phyloP scores from a whole-genome alignment of 2,329 filamentous ascomycete genomes.

The Alternaria triticina region DNA sequence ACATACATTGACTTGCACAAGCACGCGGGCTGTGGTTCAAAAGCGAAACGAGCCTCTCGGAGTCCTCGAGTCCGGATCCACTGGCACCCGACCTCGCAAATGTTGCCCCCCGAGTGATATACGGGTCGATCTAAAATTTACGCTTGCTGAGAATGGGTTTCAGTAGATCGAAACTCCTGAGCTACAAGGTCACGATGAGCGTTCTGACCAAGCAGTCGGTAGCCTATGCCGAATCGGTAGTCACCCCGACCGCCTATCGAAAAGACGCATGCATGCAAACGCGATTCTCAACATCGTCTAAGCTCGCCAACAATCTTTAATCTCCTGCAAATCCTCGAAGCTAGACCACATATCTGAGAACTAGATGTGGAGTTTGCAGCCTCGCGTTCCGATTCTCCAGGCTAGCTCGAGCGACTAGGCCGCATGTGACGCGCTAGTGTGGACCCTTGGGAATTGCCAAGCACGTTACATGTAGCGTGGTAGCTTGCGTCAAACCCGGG shows the following conservation, averaged over 20 bases:
- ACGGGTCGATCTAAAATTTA: background rate
- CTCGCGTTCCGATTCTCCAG: conserved; percentile 3
- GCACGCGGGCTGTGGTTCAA: background rate
- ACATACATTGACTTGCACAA: background rate
- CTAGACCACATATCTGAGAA: background rate
- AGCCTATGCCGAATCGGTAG: background rate
- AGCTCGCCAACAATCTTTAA: background rate
- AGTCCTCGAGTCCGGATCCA: background rate
- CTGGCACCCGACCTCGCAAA: background rate
- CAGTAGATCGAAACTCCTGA: background rate
- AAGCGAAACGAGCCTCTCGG: background rate
- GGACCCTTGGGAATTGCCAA: conserved; percentile 8
- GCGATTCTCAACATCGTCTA: background rate
- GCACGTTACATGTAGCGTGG: conserved; percentile 9
- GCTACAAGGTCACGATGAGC: background rate
- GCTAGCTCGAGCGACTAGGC: background rate
- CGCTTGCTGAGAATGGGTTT: background rate
- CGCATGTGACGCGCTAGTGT: background rate
- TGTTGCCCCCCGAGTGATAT: background rate
- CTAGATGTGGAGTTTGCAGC: background rate
- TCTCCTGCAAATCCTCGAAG: background rate
- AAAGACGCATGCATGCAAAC: background rate
- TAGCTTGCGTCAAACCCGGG: conserved; percentile 11
- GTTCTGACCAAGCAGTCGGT: background rate
- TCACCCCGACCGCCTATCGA: background rate